A percentile compares a stretch with the other conserved stretches of the same genome.
phyloP scores from a whole-genome alignment of 768 basidiomycete genomes.

The Favolaschia claudopus region DNA sequence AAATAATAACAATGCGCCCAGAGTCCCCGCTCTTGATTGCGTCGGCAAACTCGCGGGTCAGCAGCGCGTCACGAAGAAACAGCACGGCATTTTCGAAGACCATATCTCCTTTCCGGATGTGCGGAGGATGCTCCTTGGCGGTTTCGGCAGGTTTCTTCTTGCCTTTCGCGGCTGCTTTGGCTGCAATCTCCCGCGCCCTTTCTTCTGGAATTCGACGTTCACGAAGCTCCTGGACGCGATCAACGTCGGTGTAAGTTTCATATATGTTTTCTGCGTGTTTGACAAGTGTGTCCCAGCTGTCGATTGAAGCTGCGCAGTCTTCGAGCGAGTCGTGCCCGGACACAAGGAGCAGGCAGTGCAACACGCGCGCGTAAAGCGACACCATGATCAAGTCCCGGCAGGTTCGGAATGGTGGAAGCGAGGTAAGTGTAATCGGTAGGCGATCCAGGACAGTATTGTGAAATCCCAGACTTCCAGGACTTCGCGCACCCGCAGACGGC shows the following conservation, averaged over 20 bases:
- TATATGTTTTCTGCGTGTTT: not conserved
- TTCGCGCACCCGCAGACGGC: constrained; percentile 6
- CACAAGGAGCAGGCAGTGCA: constrained; percentile 35
- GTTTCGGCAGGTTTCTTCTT: too few relatives aligned
- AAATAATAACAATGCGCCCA: constrained; percentile 32
- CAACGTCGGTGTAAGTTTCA: constrained; percentile 7
- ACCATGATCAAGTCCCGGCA: constrained; percentile 38
- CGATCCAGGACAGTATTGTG: constrained; percentile 30
- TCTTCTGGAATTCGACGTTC: constrained; percentile 16
- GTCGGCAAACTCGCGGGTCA: constrained; percentile 34
- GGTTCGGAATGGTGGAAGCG: constrained; percentile 36
- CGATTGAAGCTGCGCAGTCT: constrained; percentile 1
- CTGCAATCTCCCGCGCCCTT: not conserved
- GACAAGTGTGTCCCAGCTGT: constrained; percentile 1
- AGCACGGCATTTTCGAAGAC: constrained; percentile 35
- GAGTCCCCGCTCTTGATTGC: constrained; percentile 39
- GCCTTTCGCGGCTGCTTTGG: not conserved
- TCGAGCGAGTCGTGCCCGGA: constrained; percentile 13
- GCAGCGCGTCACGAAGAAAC: constrained; percentile 36
- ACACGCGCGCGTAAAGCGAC: constrained; percentile 36
- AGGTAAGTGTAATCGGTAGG: constrained; percentile 34
- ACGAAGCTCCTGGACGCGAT: constrained; percentile 21
- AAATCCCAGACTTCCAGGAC: constrained; percentile 24
- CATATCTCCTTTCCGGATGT: constrained; percentile 26
- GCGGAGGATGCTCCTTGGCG: not conserved